Evolutionary conservation across 2,329 filamentous ascomycete genomes (phyloP).

Genomic region (Rhynchosporium agropyri): DNA sequence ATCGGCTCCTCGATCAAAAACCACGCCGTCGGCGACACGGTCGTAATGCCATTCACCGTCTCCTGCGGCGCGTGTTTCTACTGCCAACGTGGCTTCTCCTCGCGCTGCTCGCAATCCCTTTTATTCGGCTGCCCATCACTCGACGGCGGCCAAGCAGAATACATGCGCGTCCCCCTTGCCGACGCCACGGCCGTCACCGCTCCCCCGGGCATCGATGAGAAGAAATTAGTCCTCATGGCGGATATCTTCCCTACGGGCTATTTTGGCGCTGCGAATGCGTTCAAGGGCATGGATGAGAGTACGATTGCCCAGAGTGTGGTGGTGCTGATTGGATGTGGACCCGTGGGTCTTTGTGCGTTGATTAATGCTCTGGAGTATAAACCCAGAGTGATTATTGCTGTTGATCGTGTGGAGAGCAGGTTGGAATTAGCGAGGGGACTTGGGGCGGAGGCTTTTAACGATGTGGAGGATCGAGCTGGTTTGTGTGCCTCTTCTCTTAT

Average conservation of each 20-base stretch:
- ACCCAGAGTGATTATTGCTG: slow-evolving; percentile 75
- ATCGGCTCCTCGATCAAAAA: slow-evolving; percentile 68
- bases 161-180: slow-evolving; percentile 77
- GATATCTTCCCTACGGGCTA: slow-evolving; percentile 90
- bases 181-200: slow-evolving; percentile 80
- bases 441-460: slow-evolving; percentile 84
- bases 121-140: slow-evolving; percentile 71
- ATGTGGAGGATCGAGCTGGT: slow-evolving; percentile 64
- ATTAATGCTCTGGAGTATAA: slow-evolving; percentile 75
- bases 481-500: slow-evolving; percentile 30
- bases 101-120: slow-evolving; percentile 70
- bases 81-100: slow-evolving; percentile 75
- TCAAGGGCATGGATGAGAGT: slow-evolving; percentile 59
- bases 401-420: slow-evolving; percentile 76
- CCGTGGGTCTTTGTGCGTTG: slow-evolving; percentile 82
- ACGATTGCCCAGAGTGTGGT: slow-evolving; percentile 68
- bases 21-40: slow-evolving; percentile 71
- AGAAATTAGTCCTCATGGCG: slow-evolving; percentile 82
- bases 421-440: slow-evolving; percentile 72
- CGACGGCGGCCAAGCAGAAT: slow-evolving; percentile 83
- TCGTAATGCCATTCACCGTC: slow-evolving; percentile 83
- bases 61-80: slow-evolving; percentile 83
- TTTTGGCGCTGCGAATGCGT: slow-evolving; percentile 79
- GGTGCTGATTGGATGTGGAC: slow-evolving; percentile 82
- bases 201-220: slow-evolving; percentile 70